Evolutionary conservation across 805 yeast genomes (phyloP).

Genomic region (Ogataea dorogensis): DNA sequence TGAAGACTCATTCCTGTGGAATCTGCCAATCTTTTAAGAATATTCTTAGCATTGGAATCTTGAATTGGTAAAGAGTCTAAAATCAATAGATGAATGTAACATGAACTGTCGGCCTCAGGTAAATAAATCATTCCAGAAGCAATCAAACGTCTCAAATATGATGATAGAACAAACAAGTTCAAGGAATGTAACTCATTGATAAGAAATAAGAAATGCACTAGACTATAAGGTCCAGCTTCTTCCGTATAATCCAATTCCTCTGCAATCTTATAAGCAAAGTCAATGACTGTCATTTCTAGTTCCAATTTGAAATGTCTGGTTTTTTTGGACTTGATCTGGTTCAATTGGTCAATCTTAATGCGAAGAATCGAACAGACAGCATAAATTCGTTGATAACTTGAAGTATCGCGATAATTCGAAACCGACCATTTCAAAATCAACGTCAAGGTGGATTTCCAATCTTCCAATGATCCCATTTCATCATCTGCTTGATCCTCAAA

Average conservation of each 20-base stretch:
- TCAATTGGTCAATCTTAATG: constrained; percentile 21
- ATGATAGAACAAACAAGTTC: constrained; percentile 53
- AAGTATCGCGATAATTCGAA: constrained; percentile 22
- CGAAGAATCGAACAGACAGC: constrained; percentile 29
- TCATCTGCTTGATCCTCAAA: constrained; percentile 26
- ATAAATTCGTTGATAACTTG: constrained; percentile 20
- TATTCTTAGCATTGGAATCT: constrained; percentile 37
- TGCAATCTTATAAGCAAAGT: constrained; percentile 32
- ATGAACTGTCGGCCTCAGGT: constrained; percentile 48
- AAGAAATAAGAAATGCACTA: constrained; percentile 41
- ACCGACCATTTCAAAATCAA: constrained; percentile 33
- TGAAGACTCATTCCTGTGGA: constrained; percentile 24
- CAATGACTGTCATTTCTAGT: constrained; percentile 32
- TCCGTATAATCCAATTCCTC: constrained; percentile 27
- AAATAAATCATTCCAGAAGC: constrained; percentile 82
- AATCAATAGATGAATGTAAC: constrained; percentile 52
- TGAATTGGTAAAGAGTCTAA: constrained; percentile 59
- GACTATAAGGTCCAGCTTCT: constrained; percentile 17
- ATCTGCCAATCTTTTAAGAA: constrained; percentile 29
- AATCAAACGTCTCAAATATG: constrained; percentile 75
- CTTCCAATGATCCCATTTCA: constrained; percentile 14
- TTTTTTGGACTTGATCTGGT: constrained; percentile 24
- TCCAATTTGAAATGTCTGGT: constrained; percentile 29
- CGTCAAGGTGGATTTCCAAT: constrained; percentile 28
- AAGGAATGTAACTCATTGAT: constrained; percentile 48